These are phyloP conservation scores for Colletotrichum trifolii DNA, from an alignment of 2,329 filamentous ascomycete genomes.

Conservation along the genomic window DNA sequence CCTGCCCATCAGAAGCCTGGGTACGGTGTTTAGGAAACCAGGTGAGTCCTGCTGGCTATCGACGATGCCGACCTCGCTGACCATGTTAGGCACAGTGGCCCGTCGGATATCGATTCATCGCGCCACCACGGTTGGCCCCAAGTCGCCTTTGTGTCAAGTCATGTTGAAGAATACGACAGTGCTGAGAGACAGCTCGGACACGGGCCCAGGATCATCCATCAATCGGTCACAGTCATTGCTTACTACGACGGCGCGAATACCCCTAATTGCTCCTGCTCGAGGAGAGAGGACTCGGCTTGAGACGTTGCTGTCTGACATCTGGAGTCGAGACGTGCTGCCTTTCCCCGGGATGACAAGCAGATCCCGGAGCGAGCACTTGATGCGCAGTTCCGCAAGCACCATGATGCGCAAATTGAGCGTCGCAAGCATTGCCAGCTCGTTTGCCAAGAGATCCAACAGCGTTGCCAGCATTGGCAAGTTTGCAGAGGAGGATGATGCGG, in stretches of 20 bases:
- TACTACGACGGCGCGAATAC: conserved; percentile 71
- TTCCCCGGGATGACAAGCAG: conserved; percentile 82
- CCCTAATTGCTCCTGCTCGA: conserved; percentile 78
- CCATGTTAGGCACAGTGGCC: conserved; percentile 64
- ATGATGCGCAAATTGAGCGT: conserved; percentile 91
- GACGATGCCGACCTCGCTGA: background rate
- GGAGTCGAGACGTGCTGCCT: conserved; percentile 83
- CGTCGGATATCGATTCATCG: conserved; percentile 82
- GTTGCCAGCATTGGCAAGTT: conserved; percentile 49
- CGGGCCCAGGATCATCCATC: conserved; percentile 62
- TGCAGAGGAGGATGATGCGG: conserved; percentile 44
- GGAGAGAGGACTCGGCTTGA: conserved; percentile 84
- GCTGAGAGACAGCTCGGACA: conserved; percentile 63
- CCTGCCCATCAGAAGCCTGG: conserved; percentile 78
- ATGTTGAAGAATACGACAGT: conserved; percentile 88
- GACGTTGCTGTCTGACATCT: conserved; percentile 78
- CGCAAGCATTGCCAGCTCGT: conserved; percentile 80
- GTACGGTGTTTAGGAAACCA: conserved; percentile 79
- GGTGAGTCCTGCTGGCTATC: conserved; percentile 53
- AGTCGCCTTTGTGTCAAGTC: conserved; percentile 76
- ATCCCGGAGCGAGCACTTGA: conserved; percentile 75
- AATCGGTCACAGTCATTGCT: conserved; percentile 83
- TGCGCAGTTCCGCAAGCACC: conserved; percentile 82
- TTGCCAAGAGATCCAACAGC: conserved; percentile 77
- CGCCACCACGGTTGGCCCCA: conserved; percentile 78